Evolutionary conservation across 192 early-diverging fungal species (phyloP).

Genomic region (Chytriomyces sp.): DNA sequence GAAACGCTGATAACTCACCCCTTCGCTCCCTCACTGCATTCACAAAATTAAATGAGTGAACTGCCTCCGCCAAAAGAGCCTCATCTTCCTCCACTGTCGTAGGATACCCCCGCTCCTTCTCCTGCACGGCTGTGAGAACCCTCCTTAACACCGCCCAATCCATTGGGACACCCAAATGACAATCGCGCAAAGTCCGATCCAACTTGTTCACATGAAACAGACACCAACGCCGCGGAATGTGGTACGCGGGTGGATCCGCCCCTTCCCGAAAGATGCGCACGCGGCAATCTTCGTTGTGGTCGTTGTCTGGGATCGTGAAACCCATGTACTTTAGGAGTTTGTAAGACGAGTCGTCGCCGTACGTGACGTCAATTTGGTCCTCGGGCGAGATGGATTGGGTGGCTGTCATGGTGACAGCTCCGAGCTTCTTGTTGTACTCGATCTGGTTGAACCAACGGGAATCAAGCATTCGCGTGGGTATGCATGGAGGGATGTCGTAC

Average conservation of each 20-base stretch:
- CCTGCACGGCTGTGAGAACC: background rate
- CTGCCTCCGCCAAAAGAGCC: background rate
- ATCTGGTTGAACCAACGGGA: background rate
- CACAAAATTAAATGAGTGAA: background rate
- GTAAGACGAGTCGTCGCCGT: constrained; percentile 14
- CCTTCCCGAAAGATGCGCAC: background rate
- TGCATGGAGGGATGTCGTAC: background rate
- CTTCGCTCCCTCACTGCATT: background rate
- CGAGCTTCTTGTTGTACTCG: constrained; percentile 19
- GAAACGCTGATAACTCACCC: no score
- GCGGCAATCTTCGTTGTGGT: constrained; percentile 18
- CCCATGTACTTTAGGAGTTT: constrained; percentile 23
- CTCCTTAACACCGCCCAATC: background rate
- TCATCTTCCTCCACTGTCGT: background rate
- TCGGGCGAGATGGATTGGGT: constrained; percentile 7
- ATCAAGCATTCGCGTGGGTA: background rate
- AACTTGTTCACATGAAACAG: background rate
- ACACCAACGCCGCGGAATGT: background rate
- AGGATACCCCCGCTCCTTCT: background rate
- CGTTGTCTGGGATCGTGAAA: constrained; percentile 14
- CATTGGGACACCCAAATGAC: background rate
- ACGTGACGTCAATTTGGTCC: constrained; percentile 22
- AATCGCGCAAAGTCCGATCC: background rate
- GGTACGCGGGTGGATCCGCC: background rate
- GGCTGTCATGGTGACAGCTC: constrained; percentile 24